Conservation (phyloP, 2,329 filamentous ascomycete species). For the Eutypella sp. region DNA sequence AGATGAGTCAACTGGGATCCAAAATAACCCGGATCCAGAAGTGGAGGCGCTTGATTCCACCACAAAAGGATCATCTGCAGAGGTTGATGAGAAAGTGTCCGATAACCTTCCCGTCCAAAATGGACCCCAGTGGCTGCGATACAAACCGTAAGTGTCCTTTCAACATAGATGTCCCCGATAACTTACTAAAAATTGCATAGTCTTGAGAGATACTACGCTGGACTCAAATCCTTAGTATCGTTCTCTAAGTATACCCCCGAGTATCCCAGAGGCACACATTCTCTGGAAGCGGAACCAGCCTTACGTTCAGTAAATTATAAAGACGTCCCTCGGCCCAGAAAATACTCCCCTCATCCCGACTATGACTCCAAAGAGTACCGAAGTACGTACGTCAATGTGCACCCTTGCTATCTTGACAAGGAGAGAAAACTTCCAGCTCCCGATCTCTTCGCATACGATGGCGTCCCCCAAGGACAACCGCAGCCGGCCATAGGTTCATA, state of each 20-base stretch:
- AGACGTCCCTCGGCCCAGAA: slow-evolving; percentile 38
- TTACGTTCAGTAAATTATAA: slow-evolving; percentile 24
- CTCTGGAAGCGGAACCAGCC: slow-evolving; percentile 12
- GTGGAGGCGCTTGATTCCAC: slow-evolving; percentile 2
- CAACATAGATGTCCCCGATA: not conserved
- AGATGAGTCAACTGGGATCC: not conserved
- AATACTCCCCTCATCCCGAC: slow-evolving; percentile 66
- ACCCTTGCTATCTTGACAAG: slow-evolving; percentile 60
- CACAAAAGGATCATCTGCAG: slow-evolving; percentile 19
- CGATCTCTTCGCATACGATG: slow-evolving; percentile 62
- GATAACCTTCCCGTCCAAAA: slow-evolving; percentile 11
- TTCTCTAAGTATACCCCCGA: slow-evolving; percentile 63
- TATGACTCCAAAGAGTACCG: slow-evolving; percentile 55
- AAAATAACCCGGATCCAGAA: slow-evolving; percentile 6
- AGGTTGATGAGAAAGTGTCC: slow-evolving; percentile 18
- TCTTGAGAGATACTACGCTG: slow-evolving; percentile 75
- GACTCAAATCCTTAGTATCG: slow-evolving; percentile 65
- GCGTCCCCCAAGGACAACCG: slow-evolving; percentile 71
- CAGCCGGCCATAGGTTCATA: slow-evolving; percentile 75
- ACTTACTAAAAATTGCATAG: slow-evolving; percentile 38
- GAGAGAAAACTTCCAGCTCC: slow-evolving; percentile 53
- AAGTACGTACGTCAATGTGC: slow-evolving; percentile 45
- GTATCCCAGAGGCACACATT: slow-evolving; percentile 51
- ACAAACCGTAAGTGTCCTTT: slow-evolving; percentile 35
- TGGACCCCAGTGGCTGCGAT: slow-evolving; percentile 34